phyloP scores from a whole-genome alignment of 2,329 filamentous ascomycete species.

The Exophiala oligosperma region DNA sequence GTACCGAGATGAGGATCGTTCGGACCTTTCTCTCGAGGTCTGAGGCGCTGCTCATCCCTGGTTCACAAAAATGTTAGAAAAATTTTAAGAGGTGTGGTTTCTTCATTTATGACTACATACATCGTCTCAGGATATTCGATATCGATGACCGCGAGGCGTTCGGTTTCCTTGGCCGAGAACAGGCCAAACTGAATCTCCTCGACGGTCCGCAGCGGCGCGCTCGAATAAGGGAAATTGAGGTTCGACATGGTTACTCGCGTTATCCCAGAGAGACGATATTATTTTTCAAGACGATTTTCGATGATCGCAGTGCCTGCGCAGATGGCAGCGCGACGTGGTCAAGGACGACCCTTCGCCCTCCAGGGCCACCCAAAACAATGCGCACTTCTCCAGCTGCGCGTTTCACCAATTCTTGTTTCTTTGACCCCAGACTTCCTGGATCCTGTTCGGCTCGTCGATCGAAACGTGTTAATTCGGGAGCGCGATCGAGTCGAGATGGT shows the following conservation, averaged over 20 bases:
- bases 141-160: constrained; percentile 95
- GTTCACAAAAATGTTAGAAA: constrained; percentile 27
- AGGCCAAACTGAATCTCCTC: constrained; percentile 99
- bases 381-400: constrained; percentile 25
- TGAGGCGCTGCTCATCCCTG: constrained; percentile 82
- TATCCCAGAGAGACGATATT: constrained; percentile 27
- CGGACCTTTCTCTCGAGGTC: constrained; percentile 85
- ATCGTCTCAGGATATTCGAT: constrained; percentile 99
- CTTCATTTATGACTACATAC: constrained; percentile 43
- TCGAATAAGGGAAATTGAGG: constrained; percentile 85
- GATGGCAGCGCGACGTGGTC: constrained; percentile 25
- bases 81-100: constrained; percentile 14
- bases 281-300: constrained; percentile 18
- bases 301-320: constrained; percentile 24
- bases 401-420: constrained; percentile 21
- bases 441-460: constrained; percentile 23
- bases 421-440: constrained; percentile 23
- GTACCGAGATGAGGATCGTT: constrained; percentile 96
- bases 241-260: constrained; percentile 74
- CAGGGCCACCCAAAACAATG: constrained; percentile 29
- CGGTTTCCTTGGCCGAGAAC: constrained; percentile 97
- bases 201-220: constrained; percentile 93
- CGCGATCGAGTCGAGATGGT: constrained; percentile 27
- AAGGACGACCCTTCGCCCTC: constrained; percentile 27
- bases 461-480: constrained; percentile 16